Evolutionary conservation across 805 yeast species (phyloP), one percentile per base, ranked within the genome.

Genomic region (Yamadazyma kitorensis): DNA sequence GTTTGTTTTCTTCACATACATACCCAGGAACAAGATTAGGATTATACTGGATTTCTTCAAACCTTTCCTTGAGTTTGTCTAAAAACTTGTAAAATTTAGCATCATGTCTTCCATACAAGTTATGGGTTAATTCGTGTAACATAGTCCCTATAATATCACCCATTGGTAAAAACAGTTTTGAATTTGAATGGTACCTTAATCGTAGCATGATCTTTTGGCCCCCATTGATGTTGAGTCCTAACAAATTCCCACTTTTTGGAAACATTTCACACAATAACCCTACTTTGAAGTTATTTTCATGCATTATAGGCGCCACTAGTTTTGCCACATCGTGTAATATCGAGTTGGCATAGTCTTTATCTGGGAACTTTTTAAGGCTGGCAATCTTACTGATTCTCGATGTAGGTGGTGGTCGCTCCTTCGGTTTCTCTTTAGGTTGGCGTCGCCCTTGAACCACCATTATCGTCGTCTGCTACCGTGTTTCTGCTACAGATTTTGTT

Each of bases 51-150:
- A 72, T 50, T 6, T 64, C 59, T 33, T 66, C 68, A 47, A 61
- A 78, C 48, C 82, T 61, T 5, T 61, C 63, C 37, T 72, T 74
- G 25, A 84, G 63, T 39, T 74, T 77, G 35, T 84, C 91, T 43
- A 87, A 55, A 32, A 71, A 70, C 32, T 62, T 61, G 52, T 86
- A 86, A 52, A 91, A 91, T 39, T 59, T 60, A 2, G 61, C 72
- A 61, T 91, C 82, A 52, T 91, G 98, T 0, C 95, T 84, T 0
- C 96, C 96, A 49, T 64, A 64, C 14, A 68, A 53, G 54, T 87
- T 89, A 54, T 91, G 98, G 2, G 86, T 75, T 26, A 91, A 65
- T 54, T 91, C 98, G 57, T 91, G 98, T 4, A 91, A 63, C 78
- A 88, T 74, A 0, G 96, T 87, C 1, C 88, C 95, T 17, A 89